Evolutionary conservation across 352 stramenopile species (phyloP).

Genomic region (Pythium dissimile): DNA sequence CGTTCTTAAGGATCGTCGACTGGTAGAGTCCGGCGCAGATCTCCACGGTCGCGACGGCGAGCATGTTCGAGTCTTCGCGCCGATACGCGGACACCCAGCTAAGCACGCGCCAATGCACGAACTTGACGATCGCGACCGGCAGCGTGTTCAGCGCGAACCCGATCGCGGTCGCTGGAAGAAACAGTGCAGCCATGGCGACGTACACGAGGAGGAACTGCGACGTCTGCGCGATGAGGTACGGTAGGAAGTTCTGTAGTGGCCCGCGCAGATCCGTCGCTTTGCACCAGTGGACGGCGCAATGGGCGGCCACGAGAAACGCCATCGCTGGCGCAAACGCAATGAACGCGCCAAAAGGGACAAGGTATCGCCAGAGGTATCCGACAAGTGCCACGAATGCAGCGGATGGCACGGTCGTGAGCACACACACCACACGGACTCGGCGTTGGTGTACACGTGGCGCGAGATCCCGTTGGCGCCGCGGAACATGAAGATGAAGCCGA

Average conservation of each 20-base stretch:
- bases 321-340: no score
- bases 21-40: slow-evolving; percentile 17
- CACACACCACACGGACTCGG: neutral
- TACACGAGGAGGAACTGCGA: no score
- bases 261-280: no score
- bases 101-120: neutral
- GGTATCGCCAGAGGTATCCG: slow-evolving; percentile 13
- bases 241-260: no score
- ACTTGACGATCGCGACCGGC: slow-evolving; percentile 6
- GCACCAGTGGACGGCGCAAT: neutral
- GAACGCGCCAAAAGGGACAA: no score
- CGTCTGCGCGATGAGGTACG: no score
- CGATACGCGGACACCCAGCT: no score
- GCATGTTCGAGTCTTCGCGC: neutral
- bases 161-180: neutral
- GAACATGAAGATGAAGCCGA: neutral
- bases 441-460: neutral
- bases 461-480: neutral
- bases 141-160: no score
- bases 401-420: neutral
- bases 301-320: no score
- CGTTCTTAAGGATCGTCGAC: slow-evolving; percentile 10
- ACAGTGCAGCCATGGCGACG: no score
- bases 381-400: neutral
- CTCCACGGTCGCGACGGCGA: slow-evolving; percentile 2